Evolutionary conservation across 768 basidiomycete genomes (phyloP).

Genomic region (Podaxis sp.): DNA sequence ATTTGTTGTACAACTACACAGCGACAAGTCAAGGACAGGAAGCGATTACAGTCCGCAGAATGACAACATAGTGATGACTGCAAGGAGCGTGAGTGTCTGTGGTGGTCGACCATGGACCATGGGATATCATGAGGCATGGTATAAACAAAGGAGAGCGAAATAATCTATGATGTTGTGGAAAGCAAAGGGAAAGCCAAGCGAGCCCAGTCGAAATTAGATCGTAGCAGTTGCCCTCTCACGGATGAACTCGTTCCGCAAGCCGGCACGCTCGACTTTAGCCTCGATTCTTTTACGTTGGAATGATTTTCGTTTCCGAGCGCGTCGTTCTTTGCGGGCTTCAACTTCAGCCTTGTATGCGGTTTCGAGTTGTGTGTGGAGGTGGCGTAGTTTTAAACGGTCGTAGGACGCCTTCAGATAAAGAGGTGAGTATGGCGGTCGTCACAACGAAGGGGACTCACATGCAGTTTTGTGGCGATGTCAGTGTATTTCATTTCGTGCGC

Average conservation of each 20-base stretch:
- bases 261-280: constrained; percentile 28
- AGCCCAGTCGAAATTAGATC: neutral
- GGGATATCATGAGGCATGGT: constrained; percentile 8
- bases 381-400: constrained; percentile 29
- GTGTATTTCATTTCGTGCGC: constrained; percentile 35
- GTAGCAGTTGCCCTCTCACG: neutral
- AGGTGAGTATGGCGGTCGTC: neutral
- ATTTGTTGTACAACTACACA: neutral
- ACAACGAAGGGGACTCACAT: constrained; percentile 19
- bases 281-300: constrained; percentile 30
- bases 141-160: neutral
- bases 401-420: constrained; percentile 22
- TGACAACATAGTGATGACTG: neutral
- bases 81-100: neutral
- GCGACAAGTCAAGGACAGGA: neutral
- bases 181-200: neutral
- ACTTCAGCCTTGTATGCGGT: constrained; percentile 21
- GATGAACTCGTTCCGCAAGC: constrained; percentile 26
- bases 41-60: neutral
- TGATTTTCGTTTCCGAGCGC: constrained; percentile 20
- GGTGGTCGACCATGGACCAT: neutral
- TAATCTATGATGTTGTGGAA: neutral
- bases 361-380: constrained; percentile 25
- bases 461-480: constrained; percentile 33
- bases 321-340: constrained; percentile 24